Evolutionary conservation across 306 rosid genomes (phyloP), one percentile per base, ranked within the genome.

Genomic region (Fagus sylvatica): DNA sequence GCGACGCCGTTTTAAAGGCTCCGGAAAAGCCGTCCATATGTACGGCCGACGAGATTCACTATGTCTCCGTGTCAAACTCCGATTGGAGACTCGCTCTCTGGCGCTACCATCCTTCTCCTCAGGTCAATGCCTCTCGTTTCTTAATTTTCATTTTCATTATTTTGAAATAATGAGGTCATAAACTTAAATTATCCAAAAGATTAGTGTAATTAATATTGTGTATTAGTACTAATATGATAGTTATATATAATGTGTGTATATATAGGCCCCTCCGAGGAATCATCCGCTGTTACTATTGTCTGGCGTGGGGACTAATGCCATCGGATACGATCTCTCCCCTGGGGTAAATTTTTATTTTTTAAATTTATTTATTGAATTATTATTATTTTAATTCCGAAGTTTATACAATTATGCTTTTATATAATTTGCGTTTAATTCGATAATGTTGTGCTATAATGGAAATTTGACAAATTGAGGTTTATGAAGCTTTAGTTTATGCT

Each of bases 11-110:
- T 69, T 71, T 88, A 8, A 81, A 81, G 87, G 17, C 85, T 43
- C 81, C 83, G 19, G 96, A 90, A 6, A 91, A 90, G 83, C 99
- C 97, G 33, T 81, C 97, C 61, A 66, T 88, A 67, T 96, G 99
- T 81, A 93, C 98, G 19, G 99, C 99, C 42, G 99, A 96, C 66
- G 99, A 96, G 84, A 94, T 96, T 6, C 99, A 96, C 76, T 93
- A 91, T 79, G 98, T 93, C 28, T 84, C 99, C 66, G 87, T 91
- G n/a, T 62, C 88, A 11, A 84, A 80, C 79, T 96, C 91, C 80
- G 93, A 91, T 79, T 96, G 99, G 99, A 84, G 81, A 51, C 94
- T 93, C 73, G 97, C 99, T 2, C 93, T 96, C 82, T 96, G 99
- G 99, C 99, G 99, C 34, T 96, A 96, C 75, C 87, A 67, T 40